These are phyloP conservation scores for Fusarium sp. DNA, from an alignment of 2,329 filamentous ascomycete genomes.

Conservation along the genomic window DNA sequence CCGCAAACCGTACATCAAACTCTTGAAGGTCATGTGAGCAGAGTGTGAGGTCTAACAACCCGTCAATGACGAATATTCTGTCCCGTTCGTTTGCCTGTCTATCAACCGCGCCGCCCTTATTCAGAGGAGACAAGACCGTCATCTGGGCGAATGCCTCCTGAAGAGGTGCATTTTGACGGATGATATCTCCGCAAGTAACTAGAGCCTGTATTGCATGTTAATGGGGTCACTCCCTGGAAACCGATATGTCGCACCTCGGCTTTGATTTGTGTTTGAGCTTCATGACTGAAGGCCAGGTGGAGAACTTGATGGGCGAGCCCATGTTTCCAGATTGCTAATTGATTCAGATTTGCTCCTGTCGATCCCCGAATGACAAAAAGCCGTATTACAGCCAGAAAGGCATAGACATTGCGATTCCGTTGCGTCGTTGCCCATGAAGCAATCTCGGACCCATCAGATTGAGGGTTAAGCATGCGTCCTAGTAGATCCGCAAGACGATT, in stretches of 20 bases:
- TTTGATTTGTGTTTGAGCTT: slow-evolving; percentile 80
- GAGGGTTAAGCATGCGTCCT: slow-evolving; percentile 65
- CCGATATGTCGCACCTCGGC: slow-evolving; percentile 70
- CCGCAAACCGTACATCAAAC: slow-evolving; percentile 85
- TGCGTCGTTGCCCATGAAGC: slow-evolving; percentile 82
- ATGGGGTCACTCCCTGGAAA: slow-evolving; percentile 1
- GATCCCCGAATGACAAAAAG: slow-evolving; percentile 88
- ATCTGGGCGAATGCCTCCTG: slow-evolving; percentile 93
- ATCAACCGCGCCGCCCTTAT: slow-evolving; percentile 50
- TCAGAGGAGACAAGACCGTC: slow-evolving; percentile 74
- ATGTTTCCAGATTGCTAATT: slow-evolving; percentile 85
- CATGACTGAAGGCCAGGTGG: slow-evolving; percentile 81
- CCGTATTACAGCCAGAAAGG: slow-evolving; percentile 85
- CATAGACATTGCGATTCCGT: slow-evolving; percentile 91
- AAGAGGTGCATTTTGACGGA: slow-evolving; percentile 80
- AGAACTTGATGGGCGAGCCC: slow-evolving; percentile 83
- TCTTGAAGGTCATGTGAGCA: slow-evolving; percentile 73
- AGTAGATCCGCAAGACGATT: slow-evolving; percentile 77
- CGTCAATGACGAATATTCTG: slow-evolving; percentile 91
- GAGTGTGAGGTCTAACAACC: slow-evolving; percentile 84
- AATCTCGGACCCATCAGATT: slow-evolving; percentile 66
- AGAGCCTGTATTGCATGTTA: slow-evolving; percentile 69
- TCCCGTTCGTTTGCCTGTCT: slow-evolving; percentile 63
- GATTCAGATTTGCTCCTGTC: slow-evolving; percentile 83
- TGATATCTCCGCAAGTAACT: slow-evolving; percentile 86